These are phyloP conservation scores for Lichtheimia hyalospora DNA, from an alignment of 371 early-diverging fungal species.

Conservation along the genomic window DNA sequence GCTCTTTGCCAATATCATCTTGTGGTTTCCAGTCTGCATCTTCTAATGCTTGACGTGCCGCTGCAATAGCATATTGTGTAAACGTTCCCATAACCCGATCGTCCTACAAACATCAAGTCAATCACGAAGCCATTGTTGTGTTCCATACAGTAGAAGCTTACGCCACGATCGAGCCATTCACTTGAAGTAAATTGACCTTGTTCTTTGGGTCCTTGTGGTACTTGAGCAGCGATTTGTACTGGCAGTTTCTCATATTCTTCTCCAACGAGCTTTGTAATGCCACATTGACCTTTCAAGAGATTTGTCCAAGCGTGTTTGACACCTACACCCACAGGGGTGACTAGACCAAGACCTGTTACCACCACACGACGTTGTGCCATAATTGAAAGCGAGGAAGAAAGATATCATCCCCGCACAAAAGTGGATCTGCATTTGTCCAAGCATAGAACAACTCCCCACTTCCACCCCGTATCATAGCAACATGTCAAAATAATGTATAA, in stretches of 20 bases:
- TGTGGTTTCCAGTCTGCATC: slow-evolving; percentile 76
- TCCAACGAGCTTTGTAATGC: slow-evolving; percentile 69
- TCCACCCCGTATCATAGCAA: neutral
- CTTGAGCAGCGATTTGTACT: slow-evolving; percentile 81
- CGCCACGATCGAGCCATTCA: slow-evolving; percentile 75
- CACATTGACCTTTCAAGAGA: slow-evolving; percentile 73
- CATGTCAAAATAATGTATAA: neutral
- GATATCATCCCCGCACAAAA: neutral
- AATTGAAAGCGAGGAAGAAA: neutral
- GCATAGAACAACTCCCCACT: neutral
- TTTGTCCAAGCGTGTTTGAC: slow-evolving; percentile 73
- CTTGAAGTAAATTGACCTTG: slow-evolving; percentile 65
- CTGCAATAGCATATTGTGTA: slow-evolving; percentile 86
- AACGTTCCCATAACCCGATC: slow-evolving; percentile 77
- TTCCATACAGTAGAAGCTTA: slow-evolving; percentile 22
- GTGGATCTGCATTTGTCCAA: neutral
- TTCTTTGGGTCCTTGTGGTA: slow-evolving; percentile 52
- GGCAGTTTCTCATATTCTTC: slow-evolving; percentile 65
- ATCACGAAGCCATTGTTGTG: neutral
- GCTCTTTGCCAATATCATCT: slow-evolving; percentile 56
- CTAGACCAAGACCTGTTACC: slow-evolving; percentile 94
- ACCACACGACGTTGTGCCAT: slow-evolving; percentile 74
- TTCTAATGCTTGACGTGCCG: slow-evolving; percentile 82
- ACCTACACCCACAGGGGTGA: slow-evolving; percentile 88
- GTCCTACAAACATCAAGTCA: slow-evolving; percentile 53